Base-by-base conservation (phyloP, 1,139 yeast genomes). In the Hemisphaericaspora lyxosophila region DNA sequence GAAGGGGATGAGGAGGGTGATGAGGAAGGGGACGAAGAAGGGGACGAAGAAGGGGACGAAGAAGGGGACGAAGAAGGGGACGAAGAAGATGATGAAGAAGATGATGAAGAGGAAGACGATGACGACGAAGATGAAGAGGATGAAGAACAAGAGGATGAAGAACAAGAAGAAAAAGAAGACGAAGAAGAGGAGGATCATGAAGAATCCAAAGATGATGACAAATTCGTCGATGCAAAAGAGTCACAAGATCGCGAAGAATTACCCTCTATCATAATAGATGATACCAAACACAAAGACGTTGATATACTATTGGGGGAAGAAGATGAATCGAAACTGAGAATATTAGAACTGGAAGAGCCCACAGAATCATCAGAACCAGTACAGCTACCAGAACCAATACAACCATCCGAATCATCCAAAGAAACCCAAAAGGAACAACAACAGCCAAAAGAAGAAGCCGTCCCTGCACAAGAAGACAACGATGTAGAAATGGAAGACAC, bases 1-100 rank as follows among this genome's bases (percentile, higher is more conserved):
- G 66, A 55, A 0, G 63, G 53, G 7, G 60, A 50, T 2, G 62
- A 47, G 1, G 62, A 58, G 2, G 66, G 53, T 5, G 57, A 48
- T 2, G 64, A 51, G 4, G 60, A 50, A 0, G 63, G 56, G 1
- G 60, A 40, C 1, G 56, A 45, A 1, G 54, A 50, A 5, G 55
- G 46, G 0, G 55, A 47, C 3, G 51, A 48, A 9, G 56, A 47
- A 6, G 54, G 43, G 0, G 53, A 45, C 1, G 56, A 46, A 7
- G 53, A 48, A 0, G 56, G 48, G 1, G 55, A 47, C 1, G 55
- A 45, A 4, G 53, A 45, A 5, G 52, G 45, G 3, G 53, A 50
- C 1, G 54, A 46, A 6, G 53, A 40, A 1, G 52, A 49, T 2
- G 49, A 39, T 2, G 49, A 43, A 1, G 50, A 44, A 3, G 49